These are phyloP conservation scores for Calocybe cyanea DNA, from an alignment of 768 basidiomycete species.

Conservation along the genomic window DNA sequence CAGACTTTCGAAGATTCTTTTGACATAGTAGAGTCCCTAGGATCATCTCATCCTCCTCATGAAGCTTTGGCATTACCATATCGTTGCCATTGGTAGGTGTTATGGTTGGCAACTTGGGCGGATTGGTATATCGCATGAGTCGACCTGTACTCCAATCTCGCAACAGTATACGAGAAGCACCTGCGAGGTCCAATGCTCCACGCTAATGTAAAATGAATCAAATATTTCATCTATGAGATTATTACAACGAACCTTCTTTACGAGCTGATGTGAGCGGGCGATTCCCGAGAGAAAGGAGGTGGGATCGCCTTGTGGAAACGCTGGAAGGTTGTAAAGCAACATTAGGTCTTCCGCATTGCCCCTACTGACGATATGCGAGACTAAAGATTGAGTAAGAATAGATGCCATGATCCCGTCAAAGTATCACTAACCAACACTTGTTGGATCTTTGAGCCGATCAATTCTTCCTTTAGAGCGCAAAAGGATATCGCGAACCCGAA, in stretches of 20 bases:
- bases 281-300: constrained; percentile 73
- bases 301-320: constrained; percentile 64
- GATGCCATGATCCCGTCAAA: constrained; percentile 5
- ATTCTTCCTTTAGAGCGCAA: constrained; percentile 76
- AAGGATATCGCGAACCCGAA: constrained; percentile 69
- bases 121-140: constrained; percentile 68
- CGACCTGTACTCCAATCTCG: constrained; percentile 82
- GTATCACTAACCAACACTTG: constrained; percentile 56
- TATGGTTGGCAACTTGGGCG: constrained; percentile 27
- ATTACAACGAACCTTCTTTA: constrained; percentile 66
- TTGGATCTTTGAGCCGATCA: constrained; percentile 80
- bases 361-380: constrained; percentile 62
- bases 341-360: constrained; percentile 81
- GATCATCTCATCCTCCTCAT: constrained; percentile 46
- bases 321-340: constrained; percentile 82
- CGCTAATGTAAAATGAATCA: constrained; percentile 43
- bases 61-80: constrained; percentile 24
- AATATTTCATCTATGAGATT: constrained; percentile 6
- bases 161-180: constrained; percentile 74
- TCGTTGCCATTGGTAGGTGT: constrained; percentile 8
- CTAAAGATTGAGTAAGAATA: constrained; percentile 31
- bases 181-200: constrained; percentile 67
- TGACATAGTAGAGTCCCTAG: constrained; percentile 46
- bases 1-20: constrained; percentile 64
- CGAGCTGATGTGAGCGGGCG: constrained; percentile 68